These are phyloP conservation scores for Ascoidea rubescens DNA, from an alignment of 805 yeast genomes.

Conservation along the genomic window DNA sequence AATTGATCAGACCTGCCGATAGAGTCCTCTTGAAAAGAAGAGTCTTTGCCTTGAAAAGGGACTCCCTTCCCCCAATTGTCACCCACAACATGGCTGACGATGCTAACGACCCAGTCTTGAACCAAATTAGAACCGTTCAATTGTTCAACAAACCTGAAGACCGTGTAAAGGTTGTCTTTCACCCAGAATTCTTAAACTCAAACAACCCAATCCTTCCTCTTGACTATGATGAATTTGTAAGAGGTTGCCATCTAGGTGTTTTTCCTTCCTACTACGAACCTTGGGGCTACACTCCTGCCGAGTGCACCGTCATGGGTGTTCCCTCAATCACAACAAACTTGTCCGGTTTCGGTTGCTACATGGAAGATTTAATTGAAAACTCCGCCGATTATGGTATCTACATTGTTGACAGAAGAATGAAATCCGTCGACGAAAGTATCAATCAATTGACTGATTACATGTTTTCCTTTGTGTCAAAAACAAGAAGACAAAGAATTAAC, in stretches of 20 bases:
- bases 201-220: constrained; percentile 87
- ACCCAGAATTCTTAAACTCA: constrained; percentile 91
- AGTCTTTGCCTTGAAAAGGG: constrained; percentile 84
- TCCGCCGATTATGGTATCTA: constrained; percentile 94
- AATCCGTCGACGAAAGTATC: constrained; percentile 85
- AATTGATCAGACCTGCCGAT: constrained; percentile 75
- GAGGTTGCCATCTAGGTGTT: constrained; percentile 96
- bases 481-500: constrained; percentile 93
- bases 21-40: constrained; percentile 81
- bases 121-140: constrained; percentile 83
- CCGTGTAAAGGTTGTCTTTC: constrained; percentile 90
- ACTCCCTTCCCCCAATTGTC: constrained; percentile 84
- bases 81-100: constrained; percentile 96
- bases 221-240: constrained; percentile 93
- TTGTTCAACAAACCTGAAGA: constrained; percentile 82
- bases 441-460: constrained; percentile 80
- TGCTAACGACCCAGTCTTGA: constrained; percentile 77
- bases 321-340: constrained; percentile 94
- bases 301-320: constrained; percentile 98
- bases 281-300: constrained; percentile 99
- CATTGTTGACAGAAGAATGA: constrained; percentile 87
- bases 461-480: constrained; percentile 79
- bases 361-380: constrained; percentile 94
- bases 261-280: constrained; percentile 98
- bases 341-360: constrained; percentile 95